Percentiles rank a stretch among this genome's conserved stretches.
phyloP scores from a whole-genome alignment of 2,329 filamentous ascomycete genomes.

The Arthrobotrys musiformis region DNA sequence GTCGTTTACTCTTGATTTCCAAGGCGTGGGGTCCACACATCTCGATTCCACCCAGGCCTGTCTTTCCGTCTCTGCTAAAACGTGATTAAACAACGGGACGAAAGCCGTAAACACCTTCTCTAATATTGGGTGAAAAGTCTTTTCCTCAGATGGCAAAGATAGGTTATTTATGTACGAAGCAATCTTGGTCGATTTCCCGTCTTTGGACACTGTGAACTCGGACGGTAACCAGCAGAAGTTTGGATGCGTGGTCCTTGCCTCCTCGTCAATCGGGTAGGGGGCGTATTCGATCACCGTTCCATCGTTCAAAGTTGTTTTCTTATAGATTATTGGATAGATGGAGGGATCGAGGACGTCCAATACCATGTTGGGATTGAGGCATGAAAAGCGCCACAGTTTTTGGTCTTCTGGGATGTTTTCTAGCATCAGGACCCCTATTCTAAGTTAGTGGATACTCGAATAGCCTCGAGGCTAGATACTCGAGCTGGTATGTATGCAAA shows the following conservation, averaged over 20 bases:
- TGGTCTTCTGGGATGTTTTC: slow-evolving; percentile 66
- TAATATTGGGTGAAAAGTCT: not conserved
- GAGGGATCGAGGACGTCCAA: not conserved
- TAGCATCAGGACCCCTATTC: slow-evolving; percentile 60
- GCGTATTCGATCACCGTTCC: not conserved
- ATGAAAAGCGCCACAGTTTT: slow-evolving; percentile 69
- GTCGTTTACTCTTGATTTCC: not conserved
- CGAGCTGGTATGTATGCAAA: too few species aligned
- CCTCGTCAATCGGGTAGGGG: not conserved
- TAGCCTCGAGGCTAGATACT: too few species aligned
- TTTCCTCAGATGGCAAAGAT: not conserved
- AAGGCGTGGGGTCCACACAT: not conserved
- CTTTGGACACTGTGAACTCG: slow-evolving; percentile 2
- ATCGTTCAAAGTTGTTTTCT: not conserved
- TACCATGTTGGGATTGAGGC: slow-evolving; percentile 62
- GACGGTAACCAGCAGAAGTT: slow-evolving; percentile 11
- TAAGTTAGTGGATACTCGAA: too few species aligned
- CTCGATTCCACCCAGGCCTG: not conserved
- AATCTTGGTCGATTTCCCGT: not conserved
- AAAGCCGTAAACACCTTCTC: slow-evolving; percentile 6
- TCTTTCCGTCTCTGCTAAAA: not conserved
- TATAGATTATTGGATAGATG: not conserved
- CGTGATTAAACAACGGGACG: slow-evolving; percentile 25
- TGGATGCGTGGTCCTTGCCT: not conserved
- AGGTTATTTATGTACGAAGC: slow-evolving; percentile 26